Evolutionary conservation across 1,284 basidiomycete genomes (phyloP), one percentile per base, ranked within the genome.

Genomic region (Vanrija humicola): DNA sequence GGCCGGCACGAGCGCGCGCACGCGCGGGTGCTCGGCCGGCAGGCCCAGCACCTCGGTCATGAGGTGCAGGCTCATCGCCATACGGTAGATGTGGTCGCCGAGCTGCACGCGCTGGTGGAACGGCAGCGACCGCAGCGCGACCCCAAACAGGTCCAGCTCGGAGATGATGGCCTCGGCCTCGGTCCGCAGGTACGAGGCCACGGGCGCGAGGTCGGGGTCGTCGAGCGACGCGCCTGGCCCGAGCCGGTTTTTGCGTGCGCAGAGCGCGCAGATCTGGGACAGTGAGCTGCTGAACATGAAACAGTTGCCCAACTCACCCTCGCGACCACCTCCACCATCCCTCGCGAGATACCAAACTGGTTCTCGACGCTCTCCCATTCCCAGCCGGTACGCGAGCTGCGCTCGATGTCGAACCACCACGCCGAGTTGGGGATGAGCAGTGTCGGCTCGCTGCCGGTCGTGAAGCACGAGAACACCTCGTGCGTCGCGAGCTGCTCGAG

Each of bases 401-500:
- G 14, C 29, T 52, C 52, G 14, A 51, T 44, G 23, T 62, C 58
- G 23, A 52, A 54, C 60, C 61, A 64, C 63, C 61, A 64, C 10
- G 44, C 28, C 15, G 54, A 46, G 15, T 39, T 43, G 19, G 50
- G 29, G 21, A 48, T 57, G 10, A 62, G 48, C 25, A 64, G 43
- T 14, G 47, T 45, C 15, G 63, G 63, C 47, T 62, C 61, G 43
- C 50, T 39, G 29, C 55, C 55, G 6, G 58, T 64, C 34, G 54
- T 51, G 38, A 63, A 63, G 23, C 55, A 58, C 19, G 55, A 52
- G 23, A 64, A 63, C 19, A 60, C 46, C 21, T 64, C 61, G 46
- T 62, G 55, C 3, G 56, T 49, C 2, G 61, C 53, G 3, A 64
- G 38, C 39, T 74, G 54, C 46, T 64, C 63, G 16, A 64, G 40